phyloP scores from a whole-genome alignment of 2,329 filamentous ascomycete genomes.

The Trichoderma cornu-damae region DNA sequence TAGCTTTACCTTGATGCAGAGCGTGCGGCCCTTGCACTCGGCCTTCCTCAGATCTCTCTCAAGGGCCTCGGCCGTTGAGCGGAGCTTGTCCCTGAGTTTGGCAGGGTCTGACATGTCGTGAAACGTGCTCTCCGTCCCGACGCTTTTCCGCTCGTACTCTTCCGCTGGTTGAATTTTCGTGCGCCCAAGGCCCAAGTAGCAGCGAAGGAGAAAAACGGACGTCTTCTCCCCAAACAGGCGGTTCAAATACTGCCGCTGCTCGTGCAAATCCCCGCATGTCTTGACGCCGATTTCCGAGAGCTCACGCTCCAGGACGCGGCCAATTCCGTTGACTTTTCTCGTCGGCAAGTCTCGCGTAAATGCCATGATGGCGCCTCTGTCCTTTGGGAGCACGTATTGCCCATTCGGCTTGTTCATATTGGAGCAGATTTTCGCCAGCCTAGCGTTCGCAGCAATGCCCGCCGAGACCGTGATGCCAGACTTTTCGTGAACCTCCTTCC shows the following conservation, averaged over 20 bases:
- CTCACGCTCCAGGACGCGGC: constrained; percentile 87
- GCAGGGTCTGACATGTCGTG: constrained; percentile 65
- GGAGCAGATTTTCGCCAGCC: constrained; percentile 89
- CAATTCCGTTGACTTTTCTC: constrained; percentile 91
- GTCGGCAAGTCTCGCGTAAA: constrained; percentile 84
- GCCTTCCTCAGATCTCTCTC: constrained; percentile 78
- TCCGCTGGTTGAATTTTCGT: constrained; percentile 82
- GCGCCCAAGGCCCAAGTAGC: constrained; percentile 78
- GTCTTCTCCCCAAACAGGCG: constrained; percentile 88
- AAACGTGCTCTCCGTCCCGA: constrained; percentile 92
- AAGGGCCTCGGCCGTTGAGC: constrained; percentile 75
- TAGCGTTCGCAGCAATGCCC: constrained; percentile 88
- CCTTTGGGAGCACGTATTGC: constrained; percentile 70
- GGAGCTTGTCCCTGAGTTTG: constrained; percentile 69
- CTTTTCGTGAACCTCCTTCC: constrained; percentile 67
- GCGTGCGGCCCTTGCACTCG: constrained; percentile 81
- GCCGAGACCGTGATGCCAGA: constrained; percentile 87
- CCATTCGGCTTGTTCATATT: constrained; percentile 97
- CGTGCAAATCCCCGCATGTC: constrained; percentile 83
- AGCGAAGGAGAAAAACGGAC: constrained; percentile 77
- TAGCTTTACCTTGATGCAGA: constrained; percentile 88
- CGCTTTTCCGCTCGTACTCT: constrained; percentile 85
- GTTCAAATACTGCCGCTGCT: constrained; percentile 65
- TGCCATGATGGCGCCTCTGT: constrained; percentile 68
- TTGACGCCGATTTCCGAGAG: constrained; percentile 81